Conservation (phyloP, 2,329 filamentous ascomycete species). For the Epichloe aotearoae region DNA sequence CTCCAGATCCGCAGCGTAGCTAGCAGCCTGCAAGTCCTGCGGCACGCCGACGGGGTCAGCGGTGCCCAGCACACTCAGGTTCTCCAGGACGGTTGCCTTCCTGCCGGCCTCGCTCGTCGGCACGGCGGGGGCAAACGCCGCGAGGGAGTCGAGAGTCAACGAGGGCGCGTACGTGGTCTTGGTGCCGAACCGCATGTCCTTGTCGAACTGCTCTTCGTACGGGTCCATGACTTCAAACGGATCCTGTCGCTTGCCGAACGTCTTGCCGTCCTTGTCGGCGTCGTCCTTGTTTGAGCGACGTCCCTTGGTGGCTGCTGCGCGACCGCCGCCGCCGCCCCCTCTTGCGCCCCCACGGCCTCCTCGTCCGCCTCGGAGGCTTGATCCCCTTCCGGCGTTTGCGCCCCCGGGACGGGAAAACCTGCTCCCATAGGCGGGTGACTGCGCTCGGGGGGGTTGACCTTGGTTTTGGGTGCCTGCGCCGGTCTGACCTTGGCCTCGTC, state of each 20-base stretch:
- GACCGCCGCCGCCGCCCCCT: constrained; percentile 3
- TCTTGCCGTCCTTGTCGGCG: constrained; percentile 11
- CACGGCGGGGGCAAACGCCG: constrained; percentile 17
- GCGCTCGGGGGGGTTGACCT: background rate
- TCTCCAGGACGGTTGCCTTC: constrained; percentile 21
- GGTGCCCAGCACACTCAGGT: constrained; percentile 22
- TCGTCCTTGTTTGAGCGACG: constrained; percentile 13
- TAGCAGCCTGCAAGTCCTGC: constrained; percentile 16
- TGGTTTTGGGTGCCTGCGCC: background rate
- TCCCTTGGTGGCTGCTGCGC: constrained; percentile 8
- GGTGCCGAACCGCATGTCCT: constrained; percentile 22
- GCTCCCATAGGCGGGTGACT: constrained; percentile 6
- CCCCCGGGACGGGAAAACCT: constrained; percentile 9
- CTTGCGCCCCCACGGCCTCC: constrained; percentile 8
- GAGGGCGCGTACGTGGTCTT: constrained; percentile 19
- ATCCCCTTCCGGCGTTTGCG: background rate
- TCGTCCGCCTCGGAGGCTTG: constrained; percentile 7
- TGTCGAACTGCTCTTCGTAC: constrained; percentile 22
- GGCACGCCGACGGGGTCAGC: constrained; percentile 21
- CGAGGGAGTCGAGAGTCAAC: constrained; percentile 19
- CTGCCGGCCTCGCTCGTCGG: constrained; percentile 16
- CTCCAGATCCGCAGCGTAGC: constrained; percentile 20
- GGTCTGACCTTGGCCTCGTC: constrained; percentile 4
- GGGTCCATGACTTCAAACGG: constrained; percentile 17
- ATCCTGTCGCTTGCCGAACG: constrained; percentile 10